Conservation (phyloP, 2,329 filamentous ascomycete species). For the Fonsecaea nubica region DNA sequence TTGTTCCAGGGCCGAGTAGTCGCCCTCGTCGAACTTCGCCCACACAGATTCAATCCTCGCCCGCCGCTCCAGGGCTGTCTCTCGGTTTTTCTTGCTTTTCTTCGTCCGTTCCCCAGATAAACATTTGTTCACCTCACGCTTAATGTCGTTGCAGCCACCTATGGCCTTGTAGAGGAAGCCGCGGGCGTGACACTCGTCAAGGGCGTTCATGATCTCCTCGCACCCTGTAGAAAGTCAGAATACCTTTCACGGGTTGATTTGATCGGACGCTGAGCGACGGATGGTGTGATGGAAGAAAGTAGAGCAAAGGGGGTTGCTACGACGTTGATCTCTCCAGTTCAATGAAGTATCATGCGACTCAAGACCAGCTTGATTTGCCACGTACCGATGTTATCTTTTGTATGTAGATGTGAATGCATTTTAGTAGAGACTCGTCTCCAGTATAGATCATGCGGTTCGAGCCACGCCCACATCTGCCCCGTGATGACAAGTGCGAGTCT, state of each 20-base stretch:
- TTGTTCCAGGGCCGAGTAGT: conserved; percentile 54
- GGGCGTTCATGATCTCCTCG: conserved; percentile 88
- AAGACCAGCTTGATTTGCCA: conserved; percentile 31
- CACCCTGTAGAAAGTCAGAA: conserved; percentile 68
- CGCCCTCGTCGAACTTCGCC: conserved; percentile 71
- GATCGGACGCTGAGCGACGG: background rate
- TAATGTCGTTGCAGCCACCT: conserved; percentile 88
- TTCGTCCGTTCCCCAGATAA: conserved; percentile 80
- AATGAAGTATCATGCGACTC: conserved; percentile 23
- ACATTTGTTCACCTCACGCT: conserved; percentile 83
- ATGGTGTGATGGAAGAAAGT: background rate
- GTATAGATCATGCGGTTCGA: conserved; percentile 41
- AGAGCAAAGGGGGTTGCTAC: background rate
- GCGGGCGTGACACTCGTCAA: conserved; percentile 92
- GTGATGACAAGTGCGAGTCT: conserved; percentile 12
- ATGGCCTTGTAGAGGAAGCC: conserved; percentile 92
- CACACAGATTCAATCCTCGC: conserved; percentile 77
- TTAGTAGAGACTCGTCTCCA: conserved; percentile 40
- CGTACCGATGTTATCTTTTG: conserved; percentile 85
- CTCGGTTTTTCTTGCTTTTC: conserved; percentile 77
- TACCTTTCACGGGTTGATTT: background rate
- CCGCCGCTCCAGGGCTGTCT: conserved; percentile 71
- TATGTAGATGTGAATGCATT: conserved; percentile 98
- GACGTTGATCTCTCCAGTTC: background rate
- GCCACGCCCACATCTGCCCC: conserved; percentile 40